These are phyloP conservation scores for Boechera retrofracta DNA, from an alignment of 345 rosid species.

Conservation along the genomic window DNA sequence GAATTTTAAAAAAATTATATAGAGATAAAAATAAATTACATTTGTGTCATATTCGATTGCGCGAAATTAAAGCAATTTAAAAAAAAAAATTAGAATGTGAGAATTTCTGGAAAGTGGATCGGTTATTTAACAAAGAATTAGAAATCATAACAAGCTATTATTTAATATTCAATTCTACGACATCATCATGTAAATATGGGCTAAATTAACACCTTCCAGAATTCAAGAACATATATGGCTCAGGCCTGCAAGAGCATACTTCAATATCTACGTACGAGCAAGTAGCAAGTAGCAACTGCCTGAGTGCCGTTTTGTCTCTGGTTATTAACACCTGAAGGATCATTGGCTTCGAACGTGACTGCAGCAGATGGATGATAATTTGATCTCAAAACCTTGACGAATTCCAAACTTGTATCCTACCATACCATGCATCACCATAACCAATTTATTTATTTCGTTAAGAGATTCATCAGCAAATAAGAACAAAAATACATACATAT, in stretches of 20 bases:
- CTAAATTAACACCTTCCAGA: background rate
- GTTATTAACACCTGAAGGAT: background rate
- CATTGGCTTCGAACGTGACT: constrained; percentile 13
- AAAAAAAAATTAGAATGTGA: too few relatives aligned
- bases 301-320: constrained; percentile 2
- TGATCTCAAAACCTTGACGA: background rate
- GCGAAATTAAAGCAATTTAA: too few relatives aligned
- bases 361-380: constrained; percentile 22
- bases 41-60: too few relatives aligned
- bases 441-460: background rate
- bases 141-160: too few relatives aligned
- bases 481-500: background rate
- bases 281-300: background rate
- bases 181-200: too few relatives aligned
- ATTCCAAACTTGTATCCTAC: background rate
- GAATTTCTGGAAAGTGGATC: too few relatives aligned
- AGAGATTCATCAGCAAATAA: background rate
- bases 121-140: too few relatives aligned
- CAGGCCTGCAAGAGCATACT: background rate
- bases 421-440: background rate
- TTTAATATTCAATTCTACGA: too few relatives aligned
- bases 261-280: background rate
- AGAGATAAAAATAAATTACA: too few relatives aligned
- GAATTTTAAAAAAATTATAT: too few relatives aligned
- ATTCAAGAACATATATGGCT: background rate